Evolutionary conservation across 306 rosid genomes (phyloP), one percentile per base, ranked within the genome.

Genomic region (Inga laurina): DNA sequence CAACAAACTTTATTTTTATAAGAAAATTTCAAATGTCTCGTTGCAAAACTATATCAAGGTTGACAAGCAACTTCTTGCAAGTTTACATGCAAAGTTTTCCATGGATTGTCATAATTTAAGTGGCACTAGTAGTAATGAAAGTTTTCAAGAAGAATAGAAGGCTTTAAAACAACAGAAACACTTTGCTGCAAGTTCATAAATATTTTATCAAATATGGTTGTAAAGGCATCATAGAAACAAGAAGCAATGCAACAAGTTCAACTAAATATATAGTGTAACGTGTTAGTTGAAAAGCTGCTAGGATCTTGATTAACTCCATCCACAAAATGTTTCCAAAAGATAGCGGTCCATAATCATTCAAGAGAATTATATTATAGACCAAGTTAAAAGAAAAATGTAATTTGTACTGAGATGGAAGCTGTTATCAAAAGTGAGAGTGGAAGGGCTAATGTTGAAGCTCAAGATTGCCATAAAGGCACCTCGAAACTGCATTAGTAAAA

Each of bases 21-120:
- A 81, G 48, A 69, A 75, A 68, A 76, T 44, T 75, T 75, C 70
- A 75, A 56, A 80, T 52, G 27, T 30, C 13, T 73, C 24, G 21
- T 8, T 18, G 51, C 46, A 21, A n/a, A 61, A 43, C 21, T 10
- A 46, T 61, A 24, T 74, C 69, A 76, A 51, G 43, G 39, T 24
- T 39, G 37, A 74, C 70, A 67, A 1, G 27, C 2, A 67, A 43
- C 19, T 52, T 7, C 49, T 13, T 27, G 43, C 51, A 24, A 49
- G 67, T 65, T 49, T 65, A 74, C 9, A 74, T 48, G 49, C 66
- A 74, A 64, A 52, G 51, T 21, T 57, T 70, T 41, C 71, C 19
- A 80, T 71, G 52, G 44, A 24, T 48, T 48, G 16, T 48, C 52
- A 48, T 13, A 10, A 48, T 11, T 48, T 48, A 12, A 48, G 52